Base-by-base conservation (phyloP, 495 filamentous ascomycete genomes). In the Tirmania nivea region DNA sequence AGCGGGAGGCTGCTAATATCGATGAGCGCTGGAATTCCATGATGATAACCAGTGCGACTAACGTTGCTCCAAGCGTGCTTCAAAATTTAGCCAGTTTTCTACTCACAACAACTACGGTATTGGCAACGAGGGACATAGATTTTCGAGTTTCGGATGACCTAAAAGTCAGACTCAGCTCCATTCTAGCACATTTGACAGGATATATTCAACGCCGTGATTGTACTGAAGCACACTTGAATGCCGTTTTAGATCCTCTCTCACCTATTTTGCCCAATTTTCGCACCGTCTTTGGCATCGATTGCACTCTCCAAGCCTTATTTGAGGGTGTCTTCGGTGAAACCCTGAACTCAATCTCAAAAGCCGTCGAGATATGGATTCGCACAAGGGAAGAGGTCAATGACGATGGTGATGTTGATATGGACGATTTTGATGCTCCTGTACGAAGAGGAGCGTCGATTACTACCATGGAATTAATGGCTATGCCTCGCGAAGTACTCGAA, bases 391-490 rank as follows among this genome's bases (percentile, higher is more conserved):
- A 60, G 60, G 34, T 57, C 72, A 14, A 59, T 74, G n/a, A 61
- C 66, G 14, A 45, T 45, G 58, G 64, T 4, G 62, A 77, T 1
- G 51, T 61, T 8, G 53, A 64, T 20, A 65, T 68, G 39, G 56
- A 59, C 4, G 64, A 65, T 8, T 57, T 67, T 45, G 63, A 70
- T 8, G 67, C 66, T 4, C 59, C 64, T 21, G 56, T 70, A 4
- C 63, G 68, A 0, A 61, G 68, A 20, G 52, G 61, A 3, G 72
- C 84, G 45, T 62, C 84, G 20, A 69, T 72, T 1, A 62, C 68
- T 8, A 57, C 64, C 0, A 67, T 68, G 6, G 64, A 71, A 54
- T 67, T 70, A 2, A 55, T 66, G 20, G 65, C 53, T 21, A 45
- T 45, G 14, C 39, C 39, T 45, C 39, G 39, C 39, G 39, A 45